Evolutionary conservation across 495 filamentous ascomycete genomes (phyloP), one percentile per base, ranked within the genome.

Genomic region (Chaetomium tenue): DNA sequence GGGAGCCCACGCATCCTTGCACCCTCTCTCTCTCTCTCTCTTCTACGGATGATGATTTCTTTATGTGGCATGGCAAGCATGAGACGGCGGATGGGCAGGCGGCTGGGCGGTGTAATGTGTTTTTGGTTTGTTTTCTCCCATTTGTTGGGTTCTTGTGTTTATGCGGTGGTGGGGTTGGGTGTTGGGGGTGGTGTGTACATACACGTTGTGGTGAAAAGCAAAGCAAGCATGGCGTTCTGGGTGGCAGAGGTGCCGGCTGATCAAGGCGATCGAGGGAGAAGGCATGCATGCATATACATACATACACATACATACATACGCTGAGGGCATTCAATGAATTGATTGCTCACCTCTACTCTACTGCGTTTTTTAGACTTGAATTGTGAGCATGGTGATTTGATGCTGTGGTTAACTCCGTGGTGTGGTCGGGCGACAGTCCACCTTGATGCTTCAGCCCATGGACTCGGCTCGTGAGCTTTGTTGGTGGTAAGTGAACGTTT

Each of bases 1-100:
- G 9, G 20, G 54, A 57, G 54, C 54, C 11, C 20, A 57, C 37
- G 30, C 23, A 28, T 8, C 2, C 55, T 18, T 39, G 2, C 55
- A 15, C 39, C 28, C 3, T 28, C 39, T 22, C 25, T 48, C 25
- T 48, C 44, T 30, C 57, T 47, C 42, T 48, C 42, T 28, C 22
- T 30, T 16, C 9, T 60, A 46, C 26, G 56, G 56, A 13, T 58
- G 39, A 58, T 37, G 56, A 58, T 58, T 33, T 42, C 22, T 46
- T 18, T 44, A 46, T 30, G 22, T 58, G 56, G 56, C 22, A 46
- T 28, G 56, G 56, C 56, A 58, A 44, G 40, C 56, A 58, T 58
- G 40, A 58, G 22, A 58, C 56, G 20, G 56, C 39, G n/a, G 33
- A 20, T 16, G 56, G 54, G 3, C 54, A 2, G 54, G 51, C 13